Evolutionary conservation across 2,329 filamentous ascomycete species (phyloP), one percentile per base, ranked within the genome.

Genomic region (Raffaelea albimanens): DNA sequence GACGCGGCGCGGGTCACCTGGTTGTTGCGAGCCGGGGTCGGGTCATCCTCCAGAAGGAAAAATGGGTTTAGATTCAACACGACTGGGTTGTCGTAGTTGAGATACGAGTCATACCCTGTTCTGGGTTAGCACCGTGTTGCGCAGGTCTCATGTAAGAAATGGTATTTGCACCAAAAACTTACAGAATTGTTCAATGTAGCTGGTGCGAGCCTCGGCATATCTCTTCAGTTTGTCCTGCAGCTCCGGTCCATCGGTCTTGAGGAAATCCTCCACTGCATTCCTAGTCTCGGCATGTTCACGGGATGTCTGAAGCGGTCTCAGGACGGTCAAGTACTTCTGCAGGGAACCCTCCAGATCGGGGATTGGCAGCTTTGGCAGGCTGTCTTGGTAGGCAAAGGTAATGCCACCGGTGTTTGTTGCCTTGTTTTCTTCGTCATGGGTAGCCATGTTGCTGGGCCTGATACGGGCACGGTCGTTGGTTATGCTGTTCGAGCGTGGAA

Each of bases 161-260:
- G 13, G 25, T 29, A 20, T 46, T n/a, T 13, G 7, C 22, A 18
- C 7, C n/a, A 20, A 7, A 29, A 8, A 76, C 87, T 62, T 77
- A 95, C 91, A 98, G 58, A 98, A 98, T 59, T 98, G 93, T 63
- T 97, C 93, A 58, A 98, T 97, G 62, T 96, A 98, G 66, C 91
- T 97, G 34, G 87, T 87, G 67, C 90, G 91, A 40, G 85, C 88
- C 43, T 80, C 82, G 9, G 93, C 90, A 70, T 97, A 98, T 58
- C 83, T 82, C 70, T 90, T 93, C 48, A 97, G 68, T 64, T 85
- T 90, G 52, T 93, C 87, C 61, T 98, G 90, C 43, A 98, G 68
- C 41, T 85, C 80, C 0, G 85, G 87, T 0, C 93, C 93, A 53
- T 96, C 90, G 1, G 75, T 70, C 56, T 76, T 82, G 38, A 96